These are phyloP conservation scores for Arthrinium phaeospermum DNA, from an alignment of 2,329 filamentous ascomycete genomes.

Conservation along the genomic window DNA sequence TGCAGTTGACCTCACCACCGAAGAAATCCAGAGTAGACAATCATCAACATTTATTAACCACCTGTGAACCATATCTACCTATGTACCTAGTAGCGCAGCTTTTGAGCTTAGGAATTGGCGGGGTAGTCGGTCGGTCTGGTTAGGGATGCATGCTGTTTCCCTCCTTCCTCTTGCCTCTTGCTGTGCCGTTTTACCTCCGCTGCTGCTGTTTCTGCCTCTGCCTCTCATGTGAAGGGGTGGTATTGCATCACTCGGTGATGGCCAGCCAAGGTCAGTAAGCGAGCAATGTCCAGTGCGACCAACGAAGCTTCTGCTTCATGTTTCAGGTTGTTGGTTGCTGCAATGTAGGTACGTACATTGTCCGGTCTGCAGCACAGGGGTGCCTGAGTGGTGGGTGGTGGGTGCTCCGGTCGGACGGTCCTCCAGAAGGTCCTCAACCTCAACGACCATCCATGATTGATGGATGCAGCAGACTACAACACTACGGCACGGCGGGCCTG, in stretches of 20 bases:
- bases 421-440: neutral
- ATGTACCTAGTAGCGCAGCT: neutral
- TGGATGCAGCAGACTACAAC: no score
- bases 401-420: conserved; percentile 6
- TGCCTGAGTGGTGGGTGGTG: neutral
- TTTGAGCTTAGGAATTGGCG: neutral
- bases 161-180: neutral
- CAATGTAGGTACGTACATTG: neutral
- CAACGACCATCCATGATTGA: neutral
- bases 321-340: conserved; percentile 14
- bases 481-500: conserved; percentile 1
- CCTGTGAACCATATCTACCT: neutral
- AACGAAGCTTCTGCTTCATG: conserved; percentile 13
- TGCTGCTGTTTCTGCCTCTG: neutral
- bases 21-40: neutral
- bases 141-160: neutral
- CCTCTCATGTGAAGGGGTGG: neutral
- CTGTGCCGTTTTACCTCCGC: neutral
- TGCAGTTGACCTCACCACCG: neutral
- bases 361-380: neutral
- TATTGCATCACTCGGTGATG: neutral
- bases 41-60: neutral
- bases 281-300: neutral
- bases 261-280: neutral
- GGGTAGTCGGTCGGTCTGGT: neutral